These are phyloP conservation scores for Globisporangium spinosum DNA, from an alignment of 352 stramenopile genomes.

Conservation along the genomic window DNA sequence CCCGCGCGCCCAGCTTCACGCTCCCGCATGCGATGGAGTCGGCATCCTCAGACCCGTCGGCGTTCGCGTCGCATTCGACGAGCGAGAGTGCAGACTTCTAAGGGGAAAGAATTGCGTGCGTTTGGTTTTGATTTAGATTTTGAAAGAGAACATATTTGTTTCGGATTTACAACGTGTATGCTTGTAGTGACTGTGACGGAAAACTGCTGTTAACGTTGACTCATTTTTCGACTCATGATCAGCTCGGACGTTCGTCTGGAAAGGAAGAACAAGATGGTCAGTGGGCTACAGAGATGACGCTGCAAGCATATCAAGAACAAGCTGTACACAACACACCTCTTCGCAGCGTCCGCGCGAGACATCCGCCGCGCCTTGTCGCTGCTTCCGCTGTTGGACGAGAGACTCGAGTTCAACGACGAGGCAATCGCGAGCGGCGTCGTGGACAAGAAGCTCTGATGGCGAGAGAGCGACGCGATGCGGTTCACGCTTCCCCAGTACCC, in stretches of 20 bases:
- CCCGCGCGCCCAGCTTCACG: constrained; percentile 52
- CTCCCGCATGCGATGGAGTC: constrained; percentile 39
- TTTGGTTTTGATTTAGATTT: constrained; percentile 1
- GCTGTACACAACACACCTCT: constrained; percentile 45
- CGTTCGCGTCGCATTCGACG: constrained; percentile 22
- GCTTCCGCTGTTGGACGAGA: constrained; percentile 10
- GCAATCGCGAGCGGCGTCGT: constrained; percentile 46
- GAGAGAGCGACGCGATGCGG: constrained; percentile 77
- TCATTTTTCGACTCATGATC: constrained; percentile 82
- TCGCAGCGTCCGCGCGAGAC: constrained; percentile 70
- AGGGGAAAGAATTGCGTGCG: constrained; percentile 16
- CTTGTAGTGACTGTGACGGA: background rate
- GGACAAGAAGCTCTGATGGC: constrained; percentile 81
- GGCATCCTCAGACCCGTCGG: constrained; percentile 29
- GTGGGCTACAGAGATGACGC: background rate
- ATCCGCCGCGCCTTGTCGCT: constrained; percentile 51
- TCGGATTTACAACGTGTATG: background rate
- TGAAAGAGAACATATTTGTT: constrained; percentile 10
- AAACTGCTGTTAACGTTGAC: constrained; percentile 29
- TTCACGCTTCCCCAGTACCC: constrained; percentile 85
- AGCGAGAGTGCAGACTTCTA: constrained; percentile 71
- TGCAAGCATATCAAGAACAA: background rate
- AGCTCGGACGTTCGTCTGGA: constrained; percentile 78
- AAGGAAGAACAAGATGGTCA: constrained; percentile 6
- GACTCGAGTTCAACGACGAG: constrained; percentile 26